Percentiles rank a stretch among this genome's conserved stretches.
Conservation (phyloP, 805 yeast species). For the Wickerhamomyces canadensis region DNA sequence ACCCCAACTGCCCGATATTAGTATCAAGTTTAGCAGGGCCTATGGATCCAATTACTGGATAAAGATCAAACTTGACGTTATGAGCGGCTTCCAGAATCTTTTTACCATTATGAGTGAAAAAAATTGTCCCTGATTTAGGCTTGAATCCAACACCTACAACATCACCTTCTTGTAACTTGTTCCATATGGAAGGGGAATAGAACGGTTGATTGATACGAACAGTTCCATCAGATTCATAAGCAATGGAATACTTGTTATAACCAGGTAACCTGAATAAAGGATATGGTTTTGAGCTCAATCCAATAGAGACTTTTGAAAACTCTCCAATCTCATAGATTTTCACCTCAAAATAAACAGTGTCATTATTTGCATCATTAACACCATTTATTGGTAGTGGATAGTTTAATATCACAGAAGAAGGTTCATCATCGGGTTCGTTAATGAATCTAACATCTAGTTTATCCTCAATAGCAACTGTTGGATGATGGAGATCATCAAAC, state of each 20-base stretch:
- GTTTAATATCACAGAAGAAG: conserved; percentile 25
- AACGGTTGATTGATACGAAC: conserved; percentile 63
- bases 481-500: conserved; percentile 24
- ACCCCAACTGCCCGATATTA: conserved; percentile 73
- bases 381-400: conserved; percentile 42
- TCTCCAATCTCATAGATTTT: conserved; percentile 56
- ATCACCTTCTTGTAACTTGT: conserved; percentile 68
- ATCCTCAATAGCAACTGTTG: conserved; percentile 54
- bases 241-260: conserved; percentile 59
- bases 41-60: conserved; percentile 33
- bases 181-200: conserved; percentile 32
- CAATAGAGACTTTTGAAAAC: conserved; percentile 54
- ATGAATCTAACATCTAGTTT: conserved; percentile 45
- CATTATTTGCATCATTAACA: conserved; percentile 12
- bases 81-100: conserved; percentile 78
- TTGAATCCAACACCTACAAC: conserved; percentile 90
- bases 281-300: conserved; percentile 66
- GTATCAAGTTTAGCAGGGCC: conserved; percentile 39
- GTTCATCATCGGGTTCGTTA: conserved; percentile 4
- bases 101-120: conserved; percentile 92
- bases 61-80: conserved; percentile 44
- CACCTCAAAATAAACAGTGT: conserved; percentile 64
- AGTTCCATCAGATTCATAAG: conserved; percentile 70
- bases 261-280: conserved; percentile 78
- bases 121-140: conserved; percentile 74